Percentiles rank a stretch among this genome's conserved stretches.
phyloP scores from a whole-genome alignment of 2,329 filamentous ascomycete species.

The Aspergillus sp. region DNA sequence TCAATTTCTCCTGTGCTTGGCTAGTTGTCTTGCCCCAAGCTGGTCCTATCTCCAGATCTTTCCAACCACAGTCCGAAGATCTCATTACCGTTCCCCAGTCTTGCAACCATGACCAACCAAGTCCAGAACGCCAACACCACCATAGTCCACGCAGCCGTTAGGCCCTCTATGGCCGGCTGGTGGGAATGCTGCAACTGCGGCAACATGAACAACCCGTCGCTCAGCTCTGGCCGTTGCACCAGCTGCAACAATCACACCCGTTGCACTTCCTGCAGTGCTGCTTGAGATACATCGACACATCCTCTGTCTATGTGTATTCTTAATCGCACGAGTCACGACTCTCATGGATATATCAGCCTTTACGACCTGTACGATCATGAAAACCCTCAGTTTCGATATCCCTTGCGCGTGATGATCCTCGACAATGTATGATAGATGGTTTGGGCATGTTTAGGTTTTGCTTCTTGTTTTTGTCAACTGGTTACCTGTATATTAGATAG shows the following conservation, averaged over 20 bases:
- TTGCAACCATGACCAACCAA: not conserved
- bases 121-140: not conserved
- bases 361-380: not conserved
- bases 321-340: not conserved
- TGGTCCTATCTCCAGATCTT: not conserved
- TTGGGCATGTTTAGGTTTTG: not conserved
- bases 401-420: too few species aligned
- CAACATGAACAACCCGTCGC: slow-evolving; percentile 20
- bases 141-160: not conserved
- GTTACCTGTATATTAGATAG: too few species aligned
- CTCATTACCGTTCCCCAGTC: not conserved
- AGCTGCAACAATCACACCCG: slow-evolving; percentile 19
- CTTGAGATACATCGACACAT: not conserved
- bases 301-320: too few species aligned
- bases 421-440: not conserved
- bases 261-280: slow-evolving; percentile 3
- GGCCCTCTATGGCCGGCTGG: slow-evolving; percentile 16
- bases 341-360: not conserved
- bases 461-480: too few species aligned
- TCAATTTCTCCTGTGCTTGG: not conserved
- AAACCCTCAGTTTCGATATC: too few species aligned
- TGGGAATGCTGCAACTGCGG: slow-evolving; percentile 29
- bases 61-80: not conserved
- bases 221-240: slow-evolving; percentile 20
- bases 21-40: not conserved